Evolutionary conservation across 2,329 filamentous ascomycete species (phyloP), one percentile per base, ranked within the genome.

Genomic region (Colletotrichum sp.): DNA sequence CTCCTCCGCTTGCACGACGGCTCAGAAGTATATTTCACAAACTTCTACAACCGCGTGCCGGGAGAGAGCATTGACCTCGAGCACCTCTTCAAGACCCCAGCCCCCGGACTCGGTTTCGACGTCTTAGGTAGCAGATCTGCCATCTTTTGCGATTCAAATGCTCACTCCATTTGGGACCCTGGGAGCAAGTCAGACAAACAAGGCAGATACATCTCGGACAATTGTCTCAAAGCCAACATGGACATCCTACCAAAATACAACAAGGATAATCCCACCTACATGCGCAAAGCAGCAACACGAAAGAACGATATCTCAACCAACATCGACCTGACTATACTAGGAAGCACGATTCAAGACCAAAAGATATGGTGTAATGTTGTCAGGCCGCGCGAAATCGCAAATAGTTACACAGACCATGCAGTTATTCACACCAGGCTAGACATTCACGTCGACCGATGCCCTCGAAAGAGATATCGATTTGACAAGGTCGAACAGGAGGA

Each of bases 171-270:
- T 43, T 43, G 39, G 39, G n/a, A 36, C 0, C 28, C n/a, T 64
- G 32, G n/a, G 0, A 43, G 39, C 39, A 0, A n/a, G 39, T 0
- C 39, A 2, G 39, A 43, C 18, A 43, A 10, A 18, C 0, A 0
- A 0, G 39, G 39, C 39, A 43, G 18, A 43, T 43, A 43, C 39
- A 43, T 26, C 26, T 26, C 26, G 26, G 26, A 26, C 26, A 26
- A 26, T 26, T 26, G 26, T 26, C 26, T 26, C 26, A 26, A 26
- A 26, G 26, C 26, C 26, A 26, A 26, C 26, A 34, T 21, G 30
- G 32, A 36, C 0, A 43, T 43, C 39, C 39, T 3, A 43, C 39
- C 39, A 43, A 43, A 0, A 43, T 43, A 4, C 39, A 43, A 43
- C 39, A 43, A 34, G 32, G 2, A 3, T 1, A 64, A 26, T 1